Evolutionary conservation across 768 basidiomycete species (phyloP), one percentile per base, ranked within the genome.

Genomic region (Coprinopsis marcescibilis): DNA sequence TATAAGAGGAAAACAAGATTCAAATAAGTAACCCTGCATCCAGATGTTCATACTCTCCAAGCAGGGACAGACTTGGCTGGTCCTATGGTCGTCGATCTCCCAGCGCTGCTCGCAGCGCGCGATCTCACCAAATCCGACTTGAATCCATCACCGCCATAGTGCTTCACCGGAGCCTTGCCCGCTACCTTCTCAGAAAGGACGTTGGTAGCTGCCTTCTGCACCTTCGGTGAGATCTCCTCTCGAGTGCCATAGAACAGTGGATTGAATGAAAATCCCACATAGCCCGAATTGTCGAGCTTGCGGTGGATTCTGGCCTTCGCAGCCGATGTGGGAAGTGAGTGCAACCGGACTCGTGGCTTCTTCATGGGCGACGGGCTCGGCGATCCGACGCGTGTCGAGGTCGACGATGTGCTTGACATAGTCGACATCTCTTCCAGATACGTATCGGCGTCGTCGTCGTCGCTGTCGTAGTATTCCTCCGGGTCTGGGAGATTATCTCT

Each of bases 191-290:
- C 37, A 17, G 42, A 32, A 1, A 32, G 15, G 10, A 45, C 49
- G 10, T n/a, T n/a, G 30, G 8, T 32, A 4, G 17, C 24, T 19
- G 21, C 41, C 29, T 51, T 45, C 13, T 24, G 21, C 27, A 37
- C 25, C 20, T 45, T 41, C 21, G 50, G 50, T 6, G 50, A 51
- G 46, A 52, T 42, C 30, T 46, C 46, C 12, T 48, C 54, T 7
- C 57, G 39, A 21, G 50, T 54, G 29, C 64, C 63, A 43, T 63
- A 68, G 52, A 67, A 68, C 10, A 65, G 48, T 12, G 67, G 65
- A 33, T 68, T 68, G 45, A 68, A 68, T 2, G 67, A 68, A 47
- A 68, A 68, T 0, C 67, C 65, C 27, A 53, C 64, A 38, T 63
- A 65, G 4, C 59, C 53, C 3, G 55, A 55, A 10, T 58, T 48